Evolutionary conservation across 2,329 filamentous ascomycete species (phyloP).

Genomic region (Chaetomiaceae sp.): DNA sequence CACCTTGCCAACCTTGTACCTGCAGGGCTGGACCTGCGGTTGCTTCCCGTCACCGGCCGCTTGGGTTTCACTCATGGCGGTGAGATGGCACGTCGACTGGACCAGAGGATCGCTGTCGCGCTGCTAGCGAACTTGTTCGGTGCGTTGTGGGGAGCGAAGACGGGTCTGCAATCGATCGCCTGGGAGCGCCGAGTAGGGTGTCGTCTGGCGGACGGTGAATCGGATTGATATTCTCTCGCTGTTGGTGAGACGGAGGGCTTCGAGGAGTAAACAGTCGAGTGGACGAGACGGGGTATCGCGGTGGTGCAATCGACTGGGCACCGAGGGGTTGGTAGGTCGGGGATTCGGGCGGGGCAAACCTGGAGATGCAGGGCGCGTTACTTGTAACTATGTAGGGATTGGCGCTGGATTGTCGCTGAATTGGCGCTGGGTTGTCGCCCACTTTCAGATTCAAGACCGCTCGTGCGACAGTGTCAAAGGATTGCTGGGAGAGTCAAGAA

Average conservation of each 20-base stretch:
- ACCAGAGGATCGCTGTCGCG: background rate
- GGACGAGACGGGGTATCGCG: background rate
- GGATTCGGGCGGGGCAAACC: background rate
- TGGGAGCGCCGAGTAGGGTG: background rate
- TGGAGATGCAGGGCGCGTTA: background rate
- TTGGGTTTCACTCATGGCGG: slow-evolving; percentile 18
- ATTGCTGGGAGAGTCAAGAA: background rate
- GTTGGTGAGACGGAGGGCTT: background rate
- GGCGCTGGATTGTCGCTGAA: no score
- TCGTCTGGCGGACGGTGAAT: background rate
- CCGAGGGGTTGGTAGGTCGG: background rate
- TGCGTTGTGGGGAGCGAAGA: background rate
- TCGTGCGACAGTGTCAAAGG: background rate
- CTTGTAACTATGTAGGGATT: no score
- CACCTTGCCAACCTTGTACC: slow-evolving; percentile 98
- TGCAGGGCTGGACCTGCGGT: slow-evolving; percentile 83
- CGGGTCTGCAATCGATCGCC: background rate
- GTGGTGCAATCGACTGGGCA: background rate
- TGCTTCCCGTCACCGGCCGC: slow-evolving; percentile 27
- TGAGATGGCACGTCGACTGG: background rate
- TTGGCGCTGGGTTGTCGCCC: no score
- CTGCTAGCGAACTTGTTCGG: background rate
- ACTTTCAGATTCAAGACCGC: background rate
- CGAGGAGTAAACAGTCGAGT: background rate
- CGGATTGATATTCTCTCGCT: background rate